phyloP scores from a whole-genome alignment of 1,284 basidiomycete species.

The Pseudozyma tsukubaensis region DNA sequence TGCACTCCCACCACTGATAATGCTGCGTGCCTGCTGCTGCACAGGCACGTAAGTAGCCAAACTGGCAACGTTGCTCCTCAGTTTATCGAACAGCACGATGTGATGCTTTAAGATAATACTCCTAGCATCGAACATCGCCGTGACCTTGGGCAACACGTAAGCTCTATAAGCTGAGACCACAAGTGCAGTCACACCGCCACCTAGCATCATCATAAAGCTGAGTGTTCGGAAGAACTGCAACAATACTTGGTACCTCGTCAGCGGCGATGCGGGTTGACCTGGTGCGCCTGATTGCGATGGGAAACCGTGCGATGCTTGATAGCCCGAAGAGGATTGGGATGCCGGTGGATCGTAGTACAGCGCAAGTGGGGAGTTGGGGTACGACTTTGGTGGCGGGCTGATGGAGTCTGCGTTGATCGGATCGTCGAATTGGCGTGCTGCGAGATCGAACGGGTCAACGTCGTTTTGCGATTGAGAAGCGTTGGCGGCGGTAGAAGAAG shows the following conservation, averaged over 20 bases:
- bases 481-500: conserved; percentile 1
- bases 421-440: conserved; percentile 55
- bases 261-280: conserved; percentile 23
- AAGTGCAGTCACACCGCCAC: conserved; percentile 58
- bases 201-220: conserved; percentile 59
- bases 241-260: conserved; percentile 61
- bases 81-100: conserved; percentile 45
- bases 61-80: conserved; percentile 29
- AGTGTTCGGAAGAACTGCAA: conserved; percentile 60
- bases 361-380: conserved; percentile 62
- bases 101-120: conserved; percentile 56
- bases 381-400: conserved; percentile 47
- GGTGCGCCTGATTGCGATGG: not conserved
- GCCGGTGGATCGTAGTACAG: conserved; percentile 55
- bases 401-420: conserved; percentile 43
- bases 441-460: conserved; percentile 47
- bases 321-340: not conserved
- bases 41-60: conserved; percentile 38
- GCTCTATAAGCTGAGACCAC: conserved; percentile 54
- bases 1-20: not conserved
- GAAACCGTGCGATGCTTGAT: not conserved
- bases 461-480: conserved; percentile 11
- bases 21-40: conserved; percentile 1
- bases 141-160: conserved; percentile 59
- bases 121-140: conserved; percentile 56